phyloP scores from a whole-genome alignment of 805 yeast species.

The Saccharomycopsis amapae region DNA sequence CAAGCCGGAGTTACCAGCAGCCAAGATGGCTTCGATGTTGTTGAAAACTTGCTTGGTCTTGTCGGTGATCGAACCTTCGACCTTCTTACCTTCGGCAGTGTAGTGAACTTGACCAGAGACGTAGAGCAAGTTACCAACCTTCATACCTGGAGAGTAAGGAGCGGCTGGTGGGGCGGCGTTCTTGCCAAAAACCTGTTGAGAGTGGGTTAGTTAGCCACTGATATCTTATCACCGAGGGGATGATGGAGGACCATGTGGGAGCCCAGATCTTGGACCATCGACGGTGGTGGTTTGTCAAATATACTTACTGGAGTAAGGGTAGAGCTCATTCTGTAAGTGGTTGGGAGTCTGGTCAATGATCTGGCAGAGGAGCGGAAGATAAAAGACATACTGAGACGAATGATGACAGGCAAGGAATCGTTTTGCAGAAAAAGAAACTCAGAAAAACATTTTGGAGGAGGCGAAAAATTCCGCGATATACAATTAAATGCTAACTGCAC shows the following conservation, averaged over 20 bases:
- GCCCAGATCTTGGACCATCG: too few relatives aligned
- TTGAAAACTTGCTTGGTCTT: conserved; percentile 70
- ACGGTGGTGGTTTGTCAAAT: not conserved
- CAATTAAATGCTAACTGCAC: too few relatives aligned
- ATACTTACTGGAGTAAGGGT: conserved; percentile 6
- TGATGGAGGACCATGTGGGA: too few relatives aligned
- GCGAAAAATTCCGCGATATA: too few relatives aligned
- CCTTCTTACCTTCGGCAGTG: conserved; percentile 73
- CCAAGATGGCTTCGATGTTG: conserved; percentile 65
- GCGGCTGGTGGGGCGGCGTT: conserved; percentile 95
- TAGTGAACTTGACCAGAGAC: conserved; percentile 94
- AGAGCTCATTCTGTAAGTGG: conserved; percentile 5
- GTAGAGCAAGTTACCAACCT: conserved; percentile 79
- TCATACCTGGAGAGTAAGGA: conserved; percentile 91
- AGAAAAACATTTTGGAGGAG: too few relatives aligned
- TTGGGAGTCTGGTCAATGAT: conserved; percentile 1
- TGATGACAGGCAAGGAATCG: too few relatives aligned
- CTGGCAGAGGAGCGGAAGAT: not conserved
- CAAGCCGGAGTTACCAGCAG: conserved; percentile 78
- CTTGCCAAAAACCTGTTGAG: conserved; percentile 6
- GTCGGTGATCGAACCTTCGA: conserved; percentile 69
- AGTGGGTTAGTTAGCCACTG: too few relatives aligned
- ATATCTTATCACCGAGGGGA: too few relatives aligned
- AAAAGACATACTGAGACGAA: too few relatives aligned
- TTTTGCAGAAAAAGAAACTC: too few relatives aligned